A percentile compares a stretch with the other conserved stretches of the same genome.
phyloP scores from a whole-genome alignment of 108 stramenopile genomes.

The Discostella stelligeroides region DNA sequence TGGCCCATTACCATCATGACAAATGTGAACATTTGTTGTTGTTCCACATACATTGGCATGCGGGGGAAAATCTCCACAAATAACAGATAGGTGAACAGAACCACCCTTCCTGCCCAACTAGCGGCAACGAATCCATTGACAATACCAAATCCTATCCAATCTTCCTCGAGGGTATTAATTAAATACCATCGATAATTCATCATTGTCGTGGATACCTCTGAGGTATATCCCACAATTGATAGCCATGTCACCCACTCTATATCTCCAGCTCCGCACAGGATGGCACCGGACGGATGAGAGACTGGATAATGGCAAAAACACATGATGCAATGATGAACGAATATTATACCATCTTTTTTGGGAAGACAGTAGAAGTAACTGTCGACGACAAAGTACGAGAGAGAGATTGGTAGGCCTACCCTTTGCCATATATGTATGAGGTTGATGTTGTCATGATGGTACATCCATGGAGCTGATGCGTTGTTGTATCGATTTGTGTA shows the following conservation, averaged over 20 bases:
- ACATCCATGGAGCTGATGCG: constrained; percentile 16
- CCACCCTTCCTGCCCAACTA: constrained; percentile 32
- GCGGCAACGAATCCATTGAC: constrained; percentile 35
- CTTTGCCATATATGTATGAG: constrained; percentile 43
- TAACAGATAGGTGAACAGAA: constrained; percentile 42
- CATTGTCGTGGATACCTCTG: constrained; percentile 45
- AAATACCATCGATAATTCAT: constrained; percentile 57
- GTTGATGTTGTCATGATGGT: constrained; percentile 20
- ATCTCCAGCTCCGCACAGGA: constrained; percentile 30
- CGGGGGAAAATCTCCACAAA: constrained; percentile 40
- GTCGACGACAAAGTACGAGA: constrained; percentile 45
- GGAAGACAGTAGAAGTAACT: constrained; percentile 45
- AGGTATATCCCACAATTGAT: constrained; percentile 45
- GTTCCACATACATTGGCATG: constrained; percentile 18
- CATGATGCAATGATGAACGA: constrained; percentile 49
- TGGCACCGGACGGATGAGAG: constrained; percentile 21
- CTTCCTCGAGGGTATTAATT: constrained; percentile 39
- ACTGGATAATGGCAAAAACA: constrained; percentile 51
- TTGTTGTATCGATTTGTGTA: background rate
- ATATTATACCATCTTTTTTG: constrained; percentile 36
- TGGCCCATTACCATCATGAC: constrained; percentile 43
- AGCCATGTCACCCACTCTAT: constrained; percentile 40
- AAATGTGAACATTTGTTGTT: constrained; percentile 37
- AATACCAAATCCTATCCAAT: constrained; percentile 52
- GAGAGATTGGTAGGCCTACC: constrained; percentile 42